Conservation (phyloP, 345 rosid genomes). For the Acer negundo region DNA sequence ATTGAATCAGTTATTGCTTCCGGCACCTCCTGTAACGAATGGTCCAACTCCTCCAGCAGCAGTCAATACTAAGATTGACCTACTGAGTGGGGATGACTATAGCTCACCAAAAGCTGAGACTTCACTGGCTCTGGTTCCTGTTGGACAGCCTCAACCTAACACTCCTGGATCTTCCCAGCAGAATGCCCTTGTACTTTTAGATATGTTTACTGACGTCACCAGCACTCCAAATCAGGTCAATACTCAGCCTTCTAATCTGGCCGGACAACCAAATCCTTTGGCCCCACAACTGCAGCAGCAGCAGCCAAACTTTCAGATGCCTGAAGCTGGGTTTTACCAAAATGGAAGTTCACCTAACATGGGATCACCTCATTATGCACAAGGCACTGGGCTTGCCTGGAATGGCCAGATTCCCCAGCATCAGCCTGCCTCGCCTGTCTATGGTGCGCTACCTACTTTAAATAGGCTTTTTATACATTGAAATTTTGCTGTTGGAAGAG, state of each 20-base stretch:
- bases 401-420: slow-evolving; percentile 61
- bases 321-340: slow-evolving; percentile 55
- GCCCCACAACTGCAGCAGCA: slow-evolving; percentile 67
- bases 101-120: slow-evolving; percentile 58
- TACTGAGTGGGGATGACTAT: slow-evolving; percentile 92
- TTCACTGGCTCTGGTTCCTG: slow-evolving; percentile 85
- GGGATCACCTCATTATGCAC: slow-evolving; percentile 66
- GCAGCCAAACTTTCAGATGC: slow-evolving; percentile 44
- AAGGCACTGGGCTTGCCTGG: slow-evolving; percentile 64
- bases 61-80: slow-evolving; percentile 74
- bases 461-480: neutral
- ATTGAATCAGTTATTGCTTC: slow-evolving; percentile 71
- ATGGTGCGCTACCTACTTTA: slow-evolving; percentile 46
- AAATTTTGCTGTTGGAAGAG: slow-evolving; percentile 5
- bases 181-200: slow-evolving; percentile 86
- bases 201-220: slow-evolving; percentile 70
- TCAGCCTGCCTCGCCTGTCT: slow-evolving; percentile 70
- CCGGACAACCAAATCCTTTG: slow-evolving; percentile 49
- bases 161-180: slow-evolving; percentile 69
- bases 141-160: slow-evolving; percentile 60
- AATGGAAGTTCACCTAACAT: slow-evolving; percentile 61
- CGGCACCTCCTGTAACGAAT: slow-evolving; percentile 78
- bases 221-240: slow-evolving; percentile 51
- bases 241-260: slow-evolving; percentile 45
- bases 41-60: slow-evolving; percentile 51